Base-by-base conservation (phyloP, 2,329 filamentous ascomycete genomes). In the Monosporascus cannonballus region DNA sequence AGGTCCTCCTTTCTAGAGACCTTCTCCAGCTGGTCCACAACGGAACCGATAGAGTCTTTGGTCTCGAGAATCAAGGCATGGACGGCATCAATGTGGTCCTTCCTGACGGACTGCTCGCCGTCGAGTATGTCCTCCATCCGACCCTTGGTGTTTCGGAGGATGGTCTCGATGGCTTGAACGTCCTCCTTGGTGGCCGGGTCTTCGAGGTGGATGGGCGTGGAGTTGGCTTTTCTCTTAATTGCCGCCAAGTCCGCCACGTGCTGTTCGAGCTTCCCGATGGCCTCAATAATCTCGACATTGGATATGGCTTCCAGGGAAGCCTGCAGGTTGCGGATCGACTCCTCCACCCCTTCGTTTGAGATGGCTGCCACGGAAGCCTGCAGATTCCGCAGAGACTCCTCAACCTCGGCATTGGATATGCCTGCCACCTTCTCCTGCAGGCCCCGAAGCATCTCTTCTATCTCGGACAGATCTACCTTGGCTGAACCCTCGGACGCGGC, bases 131-230 rank as follows among this genome's bases (percentile, higher is more conserved):
- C 91, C 54, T 96, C 93, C 9, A 97, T 75, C 47, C 89, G 89
- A 5, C 86, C 84, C 67, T 96, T 96, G 34, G 91, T 92, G 67
- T 96, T 96, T 42, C 87, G 84, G 14, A 97, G 78, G 48, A 97
- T 84, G 0, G 88, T 95, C 69, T 96, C 93, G 54, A 97, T 92
- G 11, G 90, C 90, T 56, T 93, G 84, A 0, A 92, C 89, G 61
- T 97, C 92, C 59, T 96, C 90, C 65, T 89, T 89, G 34, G 78
- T 84, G 6, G 87, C 85, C 2, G 77, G 68, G 38, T 84, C 83
- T 39, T 53, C 69, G 36, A 37, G 57, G 51, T 61, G 67, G n/a
- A 56, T 45, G 2, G 58, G 61, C 24, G 48, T 53, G 5, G 66
- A 66, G 20, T 52, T 56, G 18, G 62, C 57, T 7, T 64, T 63